Evolutionary conservation across 2,329 filamentous ascomycete genomes (phyloP).

Genomic region (Trichophaea hybrida): DNA sequence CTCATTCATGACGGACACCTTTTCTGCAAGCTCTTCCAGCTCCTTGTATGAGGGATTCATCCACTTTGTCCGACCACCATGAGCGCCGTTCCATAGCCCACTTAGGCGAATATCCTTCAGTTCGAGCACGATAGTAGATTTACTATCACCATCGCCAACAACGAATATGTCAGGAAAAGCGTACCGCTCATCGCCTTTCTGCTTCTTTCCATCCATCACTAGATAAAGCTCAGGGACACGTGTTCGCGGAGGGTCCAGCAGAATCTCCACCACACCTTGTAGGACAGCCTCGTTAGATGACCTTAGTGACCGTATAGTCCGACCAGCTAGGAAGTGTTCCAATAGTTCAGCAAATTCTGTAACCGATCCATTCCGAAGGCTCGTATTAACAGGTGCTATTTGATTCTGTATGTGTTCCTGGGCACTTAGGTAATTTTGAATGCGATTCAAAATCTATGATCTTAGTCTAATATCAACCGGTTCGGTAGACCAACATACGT

Average conservation of each 20-base stretch:
- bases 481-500: not conserved
- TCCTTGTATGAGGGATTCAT: not conserved
- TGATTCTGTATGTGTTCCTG: not conserved
- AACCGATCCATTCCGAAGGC: not conserved
- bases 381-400: not conserved
- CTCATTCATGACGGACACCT: not conserved
- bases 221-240: not conserved
- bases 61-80: not conserved
- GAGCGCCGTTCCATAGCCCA: not conserved
- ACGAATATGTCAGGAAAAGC: not conserved
- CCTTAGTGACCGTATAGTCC: not conserved
- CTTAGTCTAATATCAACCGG: not conserved
- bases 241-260: not conserved
- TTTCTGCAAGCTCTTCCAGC: not conserved
- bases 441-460: not conserved
- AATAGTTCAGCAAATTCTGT: not conserved
- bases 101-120: not conserved
- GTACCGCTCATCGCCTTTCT: not conserved
- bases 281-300: not conserved
- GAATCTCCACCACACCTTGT: not conserved
- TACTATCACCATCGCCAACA: not conserved
- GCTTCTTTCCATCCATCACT: not conserved
- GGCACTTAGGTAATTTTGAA: not conserved
- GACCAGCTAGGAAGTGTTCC: not conserved
- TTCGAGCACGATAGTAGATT: not conserved